Evolutionary conservation across 169 alveolate species (phyloP).

Genomic region (Amoebophrya sp.): DNA sequence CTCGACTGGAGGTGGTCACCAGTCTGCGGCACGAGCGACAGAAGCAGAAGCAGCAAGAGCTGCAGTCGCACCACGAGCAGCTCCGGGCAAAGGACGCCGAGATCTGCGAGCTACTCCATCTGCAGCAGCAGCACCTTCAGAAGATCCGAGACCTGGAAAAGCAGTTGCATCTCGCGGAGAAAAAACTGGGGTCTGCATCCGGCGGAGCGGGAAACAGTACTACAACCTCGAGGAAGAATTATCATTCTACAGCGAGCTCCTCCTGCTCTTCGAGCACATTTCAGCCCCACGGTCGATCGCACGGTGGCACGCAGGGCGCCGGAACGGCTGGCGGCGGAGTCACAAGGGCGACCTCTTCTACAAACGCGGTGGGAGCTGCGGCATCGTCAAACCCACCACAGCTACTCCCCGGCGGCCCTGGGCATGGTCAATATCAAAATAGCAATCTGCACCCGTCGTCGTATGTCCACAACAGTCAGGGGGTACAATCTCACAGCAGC

Average conservation of each 20-base stretch:
- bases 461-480: too few relatives aligned
- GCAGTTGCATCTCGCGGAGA: not conserved
- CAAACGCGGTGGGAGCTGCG: too few relatives aligned
- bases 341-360: too few relatives aligned
- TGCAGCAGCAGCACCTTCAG: not conserved
- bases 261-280: not conserved
- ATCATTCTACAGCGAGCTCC: not conserved
- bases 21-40: not conserved
- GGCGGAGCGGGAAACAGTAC: not conserved
- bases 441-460: too few relatives aligned
- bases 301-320: too few relatives aligned
- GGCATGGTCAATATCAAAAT: too few relatives aligned
- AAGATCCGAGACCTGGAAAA: not conserved
- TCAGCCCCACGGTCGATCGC: too few relatives aligned
- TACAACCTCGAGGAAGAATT: not conserved
- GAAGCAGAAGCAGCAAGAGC: not conserved
- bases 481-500: too few relatives aligned
- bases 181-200: not conserved
- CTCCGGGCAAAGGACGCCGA: not conserved
- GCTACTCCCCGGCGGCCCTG: too few relatives aligned
- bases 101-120: not conserved
- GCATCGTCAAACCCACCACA: too few relatives aligned
- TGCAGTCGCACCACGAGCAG: not conserved
- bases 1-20: not conserved
- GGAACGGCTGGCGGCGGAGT: too few relatives aligned